phyloP scores from a whole-genome alignment of 306 rosid species.

The Morella rubra region DNA sequence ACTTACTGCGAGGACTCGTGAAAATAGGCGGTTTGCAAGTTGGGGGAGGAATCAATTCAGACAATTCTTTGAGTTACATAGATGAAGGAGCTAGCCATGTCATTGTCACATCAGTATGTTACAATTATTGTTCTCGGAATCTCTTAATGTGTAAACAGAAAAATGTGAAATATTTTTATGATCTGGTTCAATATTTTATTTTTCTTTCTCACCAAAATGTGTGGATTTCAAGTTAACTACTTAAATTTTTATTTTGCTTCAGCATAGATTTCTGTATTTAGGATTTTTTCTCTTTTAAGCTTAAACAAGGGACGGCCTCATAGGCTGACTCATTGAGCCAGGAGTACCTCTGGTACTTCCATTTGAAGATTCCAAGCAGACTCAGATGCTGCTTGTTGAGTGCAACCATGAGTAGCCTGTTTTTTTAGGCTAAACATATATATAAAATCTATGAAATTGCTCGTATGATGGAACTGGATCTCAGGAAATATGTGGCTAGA shows the following conservation, averaged over 20 bases:
- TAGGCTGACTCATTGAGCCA: not conserved
- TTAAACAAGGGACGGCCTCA: not conserved
- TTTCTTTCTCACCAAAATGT: not conserved
- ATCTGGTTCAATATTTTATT: not conserved
- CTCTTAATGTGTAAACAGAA: slow-evolving; percentile 17
- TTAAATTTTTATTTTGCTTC: not conserved
- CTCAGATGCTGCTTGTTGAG: not conserved
- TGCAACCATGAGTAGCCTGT: slow-evolving; percentile 7
- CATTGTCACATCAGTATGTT: slow-evolving; percentile 87
- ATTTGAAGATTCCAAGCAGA: not conserved
- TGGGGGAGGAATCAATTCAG: slow-evolving; percentile 95
- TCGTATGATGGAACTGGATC: not conserved
- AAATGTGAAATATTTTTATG: not conserved
- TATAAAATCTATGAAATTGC: too few relatives aligned
- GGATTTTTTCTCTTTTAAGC: not conserved
- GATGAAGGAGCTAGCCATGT: slow-evolving; percentile 94
- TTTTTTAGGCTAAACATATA: too few relatives aligned
- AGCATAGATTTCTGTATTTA: not conserved
- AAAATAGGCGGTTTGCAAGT: slow-evolving; percentile 82
- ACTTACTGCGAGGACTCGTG: slow-evolving; percentile 60
- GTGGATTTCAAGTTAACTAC: not conserved
- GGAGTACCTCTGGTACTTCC: not conserved
- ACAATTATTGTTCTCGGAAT: not conserved
- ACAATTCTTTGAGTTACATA: slow-evolving; percentile 69
- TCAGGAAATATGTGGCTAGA: not conserved